Base-by-base conservation (phyloP, 78 protist species). In the Carpediemonas membranifera region DNA sequence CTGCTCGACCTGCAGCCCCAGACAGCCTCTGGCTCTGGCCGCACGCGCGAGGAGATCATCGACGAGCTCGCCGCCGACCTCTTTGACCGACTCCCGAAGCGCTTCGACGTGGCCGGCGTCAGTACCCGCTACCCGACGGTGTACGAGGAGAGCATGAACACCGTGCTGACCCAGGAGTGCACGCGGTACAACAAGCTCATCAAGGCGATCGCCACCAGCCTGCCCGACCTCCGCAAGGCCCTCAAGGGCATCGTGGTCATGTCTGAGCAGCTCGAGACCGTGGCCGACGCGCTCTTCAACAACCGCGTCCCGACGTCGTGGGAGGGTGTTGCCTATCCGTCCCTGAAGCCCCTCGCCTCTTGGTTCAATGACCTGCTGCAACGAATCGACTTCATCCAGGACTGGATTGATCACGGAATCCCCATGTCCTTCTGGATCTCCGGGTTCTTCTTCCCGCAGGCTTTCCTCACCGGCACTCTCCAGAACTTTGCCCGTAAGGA, bases 381-480 rank as follows among this genome's bases (percentile, higher is more conserved):
- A 28, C 80, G 93, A 24, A 5, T 61, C n/a, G 43, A 33, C 35
- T 84, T 84, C 73, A 65, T 88, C 47, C 60, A 65, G 21, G 3
- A 28, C 18, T 90, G 94, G 94, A 33, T 86, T 7, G 60, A 18
- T 24, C 21, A 65, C 0, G 93, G 90, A 25, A 1, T n/a, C 1
- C 88, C 90, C 31, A 35, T 0, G 13, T 55, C 30, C 36, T 84
- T 71, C 63, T 81, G 87, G 86, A 71, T 90, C 59, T 65, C 83
- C 0, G 84, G 87, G 5, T 74, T 86, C 75, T 87, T 75, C 84
- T 87, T 87, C 89, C 94, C 94, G 24, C 90, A 90, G 67, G 90
- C 86, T 7, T 86, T 87, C 79, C 39, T 90, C 28, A 90, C 91
- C 3, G 94, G 91, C 31, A 81, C 80, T 37, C 67, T 74, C 39